phyloP scores from a whole-genome alignment of 2,329 filamentous ascomycete genomes.

The Trichocomaceae sp. region DNA sequence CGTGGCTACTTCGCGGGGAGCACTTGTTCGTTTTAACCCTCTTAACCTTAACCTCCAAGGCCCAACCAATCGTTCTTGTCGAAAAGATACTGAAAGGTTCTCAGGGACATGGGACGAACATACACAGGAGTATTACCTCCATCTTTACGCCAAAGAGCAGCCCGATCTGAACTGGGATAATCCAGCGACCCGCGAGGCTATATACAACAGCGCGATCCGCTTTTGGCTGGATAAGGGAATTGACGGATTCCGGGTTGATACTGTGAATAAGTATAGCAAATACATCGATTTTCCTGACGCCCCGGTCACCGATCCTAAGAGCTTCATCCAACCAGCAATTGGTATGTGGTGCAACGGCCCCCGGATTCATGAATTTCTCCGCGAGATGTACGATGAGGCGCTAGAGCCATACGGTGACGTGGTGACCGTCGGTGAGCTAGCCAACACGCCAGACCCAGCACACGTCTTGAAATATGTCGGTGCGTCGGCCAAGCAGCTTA shows the following conservation, averaged over 20 bases:
- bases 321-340: constrained; percentile 31
- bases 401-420: constrained; percentile 52
- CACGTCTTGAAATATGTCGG: constrained; percentile 40
- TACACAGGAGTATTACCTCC: constrained; percentile 70
- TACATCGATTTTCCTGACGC: constrained; percentile 46
- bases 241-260: constrained; percentile 65
- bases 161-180: constrained; percentile 83
- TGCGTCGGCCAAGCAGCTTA: constrained; percentile 21
- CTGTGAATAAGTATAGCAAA: constrained; percentile 67
- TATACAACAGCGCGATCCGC: constrained; percentile 61
- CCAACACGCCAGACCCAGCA: constrained; percentile 42
- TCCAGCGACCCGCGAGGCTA: constrained; percentile 56
- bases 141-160: constrained; percentile 67
- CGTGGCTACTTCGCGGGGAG: constrained; percentile 50
- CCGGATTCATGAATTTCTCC: constrained; percentile 51
- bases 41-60: too few relatives aligned
- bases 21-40: constrained; percentile 17
- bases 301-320: constrained; percentile 26
- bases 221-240: constrained; percentile 74
- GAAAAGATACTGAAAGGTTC: background rate
- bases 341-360: constrained; percentile 51
- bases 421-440: constrained; percentile 54
- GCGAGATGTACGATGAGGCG: constrained; percentile 41
- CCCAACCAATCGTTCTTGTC: background rate
- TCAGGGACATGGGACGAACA: constrained; percentile 55